Evolutionary conservation across 2,329 filamentous ascomycete species (phyloP).

Genomic region (Colletotrichum gigasporum): DNA sequence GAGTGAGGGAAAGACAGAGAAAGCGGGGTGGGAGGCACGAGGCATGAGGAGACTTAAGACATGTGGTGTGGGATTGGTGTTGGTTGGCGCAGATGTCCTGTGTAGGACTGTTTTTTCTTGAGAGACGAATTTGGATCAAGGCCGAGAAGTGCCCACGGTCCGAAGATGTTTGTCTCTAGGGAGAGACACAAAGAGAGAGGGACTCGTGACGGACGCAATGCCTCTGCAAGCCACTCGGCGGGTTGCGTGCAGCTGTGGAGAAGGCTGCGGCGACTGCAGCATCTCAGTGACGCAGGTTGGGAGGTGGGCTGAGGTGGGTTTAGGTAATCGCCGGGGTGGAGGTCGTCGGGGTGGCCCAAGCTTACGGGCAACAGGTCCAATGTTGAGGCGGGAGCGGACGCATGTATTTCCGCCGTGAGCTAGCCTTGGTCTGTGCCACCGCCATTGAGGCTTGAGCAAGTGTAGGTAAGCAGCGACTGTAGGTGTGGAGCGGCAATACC

Average conservation of each 20-base stretch:
- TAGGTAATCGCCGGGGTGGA: conserved; percentile 17
- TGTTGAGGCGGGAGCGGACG: too few species aligned
- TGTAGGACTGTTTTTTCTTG: not conserved
- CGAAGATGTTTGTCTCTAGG: not conserved
- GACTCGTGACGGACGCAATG: not conserved
- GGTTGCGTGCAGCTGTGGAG: not conserved
- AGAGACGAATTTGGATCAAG: conserved; percentile 1
- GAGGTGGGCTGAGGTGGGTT: conserved; percentile 1
- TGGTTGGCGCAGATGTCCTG: not conserved
- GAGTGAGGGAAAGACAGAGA: conserved; percentile 10
- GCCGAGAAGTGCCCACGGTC: too few species aligned
- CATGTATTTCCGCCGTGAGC: too few species aligned
- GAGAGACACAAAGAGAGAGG: not conserved
- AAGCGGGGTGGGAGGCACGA: conserved; percentile 11
- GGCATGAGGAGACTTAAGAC: not conserved
- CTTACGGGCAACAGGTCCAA: too few species aligned
- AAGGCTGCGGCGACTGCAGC: not conserved
- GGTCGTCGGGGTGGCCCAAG: not conserved
- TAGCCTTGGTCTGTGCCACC: not conserved
- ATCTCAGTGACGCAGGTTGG: not conserved
- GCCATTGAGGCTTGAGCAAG: not conserved
- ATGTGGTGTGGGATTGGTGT: conserved; percentile 2
- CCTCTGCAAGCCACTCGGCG: not conserved
- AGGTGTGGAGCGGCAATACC: conserved; percentile 27
- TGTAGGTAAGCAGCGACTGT: conserved; percentile 9